Conservation (phyloP, 31 red algal species). For the Endocladia muricata region DNA sequence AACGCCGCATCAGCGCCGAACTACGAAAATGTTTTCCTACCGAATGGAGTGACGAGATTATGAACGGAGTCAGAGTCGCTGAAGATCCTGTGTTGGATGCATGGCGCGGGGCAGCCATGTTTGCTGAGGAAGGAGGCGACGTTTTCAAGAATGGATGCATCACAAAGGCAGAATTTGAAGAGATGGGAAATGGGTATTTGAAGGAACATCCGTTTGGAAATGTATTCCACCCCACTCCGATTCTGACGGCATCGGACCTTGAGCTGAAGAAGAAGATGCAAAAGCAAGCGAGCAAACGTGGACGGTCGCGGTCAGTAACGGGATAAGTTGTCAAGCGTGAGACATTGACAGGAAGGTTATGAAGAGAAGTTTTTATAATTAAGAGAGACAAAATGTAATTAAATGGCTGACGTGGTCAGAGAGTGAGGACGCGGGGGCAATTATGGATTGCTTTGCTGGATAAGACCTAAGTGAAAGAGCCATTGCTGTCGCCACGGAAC, state of each 20-base stretch:
- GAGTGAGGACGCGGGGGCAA: too few species aligned
- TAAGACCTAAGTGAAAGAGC: too few species aligned
- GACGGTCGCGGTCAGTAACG: conserved; percentile 14
- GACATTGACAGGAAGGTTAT: neutral
- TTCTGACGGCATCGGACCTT: conserved; percentile 53
- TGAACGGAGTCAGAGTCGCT: conserved; percentile 23
- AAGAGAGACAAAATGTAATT: too few species aligned
- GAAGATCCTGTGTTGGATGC: conserved; percentile 63
- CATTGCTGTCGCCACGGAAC: too few species aligned
- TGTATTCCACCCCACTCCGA: conserved; percentile 44
- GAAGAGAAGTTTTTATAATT: too few species aligned
- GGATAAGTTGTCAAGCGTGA: neutral
- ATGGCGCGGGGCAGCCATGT: conserved; percentile 78
- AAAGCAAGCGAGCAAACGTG: conserved; percentile 63
- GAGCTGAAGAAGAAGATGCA: conserved; percentile 79
- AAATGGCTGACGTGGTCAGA: too few species aligned
- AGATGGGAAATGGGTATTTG: conserved; percentile 85
- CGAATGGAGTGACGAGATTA: conserved; percentile 59
- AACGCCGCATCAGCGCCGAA: conserved; percentile 46
- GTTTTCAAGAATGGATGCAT: conserved; percentile 53
- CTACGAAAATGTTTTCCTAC: conserved; percentile 60
- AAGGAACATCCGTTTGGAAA: conserved; percentile 73
- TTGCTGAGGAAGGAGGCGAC: conserved; percentile 51
- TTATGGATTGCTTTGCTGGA: too few species aligned
- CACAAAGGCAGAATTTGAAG: conserved; percentile 70